A percentile compares a stretch with the other conserved stretches of the same genome.
Conservation (phyloP, 2,329 filamentous ascomycete species). For the Dactylellina drechsleri region DNA sequence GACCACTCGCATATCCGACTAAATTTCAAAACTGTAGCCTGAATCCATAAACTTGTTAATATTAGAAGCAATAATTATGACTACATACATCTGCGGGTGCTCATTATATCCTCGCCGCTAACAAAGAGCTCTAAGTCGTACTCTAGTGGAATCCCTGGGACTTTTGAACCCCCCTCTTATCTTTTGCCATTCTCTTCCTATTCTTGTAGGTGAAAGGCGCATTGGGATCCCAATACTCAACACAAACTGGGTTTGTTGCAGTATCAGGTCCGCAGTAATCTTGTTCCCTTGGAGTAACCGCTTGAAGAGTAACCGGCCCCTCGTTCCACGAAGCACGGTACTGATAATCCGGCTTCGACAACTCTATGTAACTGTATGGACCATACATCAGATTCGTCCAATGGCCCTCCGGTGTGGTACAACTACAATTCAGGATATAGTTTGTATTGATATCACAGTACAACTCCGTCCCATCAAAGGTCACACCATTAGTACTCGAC, state of each 20-base stretch:
- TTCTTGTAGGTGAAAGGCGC: slow-evolving; percentile 2
- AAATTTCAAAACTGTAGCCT: too few species aligned
- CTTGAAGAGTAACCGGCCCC: background rate
- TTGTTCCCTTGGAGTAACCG: background rate
- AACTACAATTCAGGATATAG: background rate
- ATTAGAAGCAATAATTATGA: too few species aligned
- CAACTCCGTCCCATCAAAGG: background rate
- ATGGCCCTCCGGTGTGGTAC: slow-evolving; percentile 10
- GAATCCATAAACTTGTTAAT: too few species aligned
- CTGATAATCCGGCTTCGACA: slow-evolving; percentile 8
- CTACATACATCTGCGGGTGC: too few species aligned
- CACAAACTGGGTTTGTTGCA: slow-evolving; percentile 7
- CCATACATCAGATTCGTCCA: slow-evolving; percentile 19
- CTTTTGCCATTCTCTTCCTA: slow-evolving; percentile 4
- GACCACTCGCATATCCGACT: too few species aligned
- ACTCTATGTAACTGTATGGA: background rate
- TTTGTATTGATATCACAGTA: slow-evolving; percentile 6
- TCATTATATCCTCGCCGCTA: too few species aligned
- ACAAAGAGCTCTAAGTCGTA: too few species aligned
- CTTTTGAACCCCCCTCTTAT: background rate
- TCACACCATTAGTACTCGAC: background rate
- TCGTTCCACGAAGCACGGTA: background rate
- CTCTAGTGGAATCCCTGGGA: background rate
- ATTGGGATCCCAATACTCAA: slow-evolving; percentile 8
- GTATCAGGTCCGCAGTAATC: slow-evolving; percentile 11